phyloP scores from a whole-genome alignment of 768 basidiomycete species.

The Boletus sp. region DNA sequence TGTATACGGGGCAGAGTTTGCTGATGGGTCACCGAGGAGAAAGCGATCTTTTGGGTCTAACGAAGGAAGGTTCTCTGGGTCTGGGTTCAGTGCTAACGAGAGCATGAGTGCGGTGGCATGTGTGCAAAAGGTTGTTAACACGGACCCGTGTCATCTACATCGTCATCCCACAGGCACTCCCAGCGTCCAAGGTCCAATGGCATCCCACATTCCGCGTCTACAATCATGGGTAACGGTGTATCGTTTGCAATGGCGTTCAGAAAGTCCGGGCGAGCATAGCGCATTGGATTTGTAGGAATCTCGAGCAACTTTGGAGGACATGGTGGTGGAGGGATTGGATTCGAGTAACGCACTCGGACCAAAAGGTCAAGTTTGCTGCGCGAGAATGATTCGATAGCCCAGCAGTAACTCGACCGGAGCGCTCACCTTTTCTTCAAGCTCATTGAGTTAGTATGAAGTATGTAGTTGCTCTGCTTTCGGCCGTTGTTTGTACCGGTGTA shows the following conservation, averaged over 20 bases:
- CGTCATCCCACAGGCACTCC: slow-evolving; percentile 82
- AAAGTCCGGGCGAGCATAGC: slow-evolving; percentile 85
- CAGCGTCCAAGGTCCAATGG: slow-evolving; percentile 84
- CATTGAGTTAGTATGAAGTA: slow-evolving; percentile 31
- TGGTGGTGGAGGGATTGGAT: slow-evolving; percentile 93
- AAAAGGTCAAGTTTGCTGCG: slow-evolving; percentile 82
- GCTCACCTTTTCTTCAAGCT: slow-evolving; percentile 56
- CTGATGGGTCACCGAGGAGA: slow-evolving; percentile 65
- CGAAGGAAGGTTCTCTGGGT: slow-evolving; percentile 50
- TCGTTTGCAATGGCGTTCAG: slow-evolving; percentile 77
- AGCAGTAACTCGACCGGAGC: neutral
- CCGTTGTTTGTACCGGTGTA: slow-evolving; percentile 13
- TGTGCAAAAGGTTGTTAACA: slow-evolving; percentile 22
- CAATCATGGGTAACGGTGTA: slow-evolving; percentile 88
- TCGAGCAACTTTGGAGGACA: slow-evolving; percentile 95
- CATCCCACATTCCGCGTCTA: slow-evolving; percentile 97
- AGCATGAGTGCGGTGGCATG: neutral
- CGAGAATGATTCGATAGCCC: slow-evolving; percentile 10
- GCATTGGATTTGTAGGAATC: slow-evolving; percentile 84
- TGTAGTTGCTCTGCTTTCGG: slow-evolving; percentile 8
- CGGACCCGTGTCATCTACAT: slow-evolving; percentile 63
- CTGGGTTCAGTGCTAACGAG: slow-evolving; percentile 59
- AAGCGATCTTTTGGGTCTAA: slow-evolving; percentile 76
- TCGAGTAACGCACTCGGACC: slow-evolving; percentile 89
- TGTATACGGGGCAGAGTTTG: slow-evolving; percentile 40